Percentiles rank a stretch among this genome's conserved stretches.
These are phyloP conservation scores for Cercophora newfieldiana DNA, from an alignment of 495 filamentous ascomycete species.

Conservation along the genomic window DNA sequence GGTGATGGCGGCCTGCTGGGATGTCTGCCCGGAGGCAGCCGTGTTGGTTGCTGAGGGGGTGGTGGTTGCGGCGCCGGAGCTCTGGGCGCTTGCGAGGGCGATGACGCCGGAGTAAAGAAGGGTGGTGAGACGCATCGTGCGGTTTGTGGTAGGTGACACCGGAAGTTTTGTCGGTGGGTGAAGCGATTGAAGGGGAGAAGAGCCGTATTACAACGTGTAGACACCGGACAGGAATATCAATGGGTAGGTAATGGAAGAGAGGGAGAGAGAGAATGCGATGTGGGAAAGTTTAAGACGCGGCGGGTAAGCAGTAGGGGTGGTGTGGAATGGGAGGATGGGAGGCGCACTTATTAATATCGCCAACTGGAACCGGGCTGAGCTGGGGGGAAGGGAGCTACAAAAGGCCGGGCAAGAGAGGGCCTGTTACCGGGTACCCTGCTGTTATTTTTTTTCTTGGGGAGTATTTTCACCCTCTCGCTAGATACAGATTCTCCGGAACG, in stretches of 20 bases:
- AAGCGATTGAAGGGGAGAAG: not conserved
- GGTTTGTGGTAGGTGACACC: slow-evolving; percentile 10
- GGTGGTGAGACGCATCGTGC: slow-evolving; percentile 47
- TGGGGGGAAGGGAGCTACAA: not conserved
- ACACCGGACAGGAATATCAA: not conserved
- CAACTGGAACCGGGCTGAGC: not conserved
- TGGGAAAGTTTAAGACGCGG: slow-evolving; percentile 9
- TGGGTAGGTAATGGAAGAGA: not conserved
- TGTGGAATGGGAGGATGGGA: not conserved
- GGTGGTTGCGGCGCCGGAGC: slow-evolving; percentile 3
- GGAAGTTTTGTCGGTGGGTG: not conserved
- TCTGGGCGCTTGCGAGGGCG: slow-evolving; percentile 36
- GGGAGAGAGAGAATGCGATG: slow-evolving; percentile 4
- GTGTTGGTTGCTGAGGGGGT: slow-evolving; percentile 15
- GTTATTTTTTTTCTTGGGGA: not conserved
- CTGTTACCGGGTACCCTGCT: not conserved
- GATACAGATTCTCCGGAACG: not conserved
- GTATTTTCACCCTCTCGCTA: not conserved
- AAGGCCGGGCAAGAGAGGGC: not conserved
- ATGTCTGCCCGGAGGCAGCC: slow-evolving; percentile 35
- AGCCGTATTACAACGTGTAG: not conserved
- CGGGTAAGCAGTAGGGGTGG: not conserved
- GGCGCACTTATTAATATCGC: not conserved
- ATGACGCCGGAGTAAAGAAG: slow-evolving; percentile 43
- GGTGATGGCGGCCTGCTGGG: slow-evolving; percentile 38